Percentiles rank a stretch among this genome's conserved stretches.
These are phyloP conservation scores for Coniochaeta sp. DNA, from an alignment of 2,329 filamentous ascomycete species.

Conservation along the genomic window DNA sequence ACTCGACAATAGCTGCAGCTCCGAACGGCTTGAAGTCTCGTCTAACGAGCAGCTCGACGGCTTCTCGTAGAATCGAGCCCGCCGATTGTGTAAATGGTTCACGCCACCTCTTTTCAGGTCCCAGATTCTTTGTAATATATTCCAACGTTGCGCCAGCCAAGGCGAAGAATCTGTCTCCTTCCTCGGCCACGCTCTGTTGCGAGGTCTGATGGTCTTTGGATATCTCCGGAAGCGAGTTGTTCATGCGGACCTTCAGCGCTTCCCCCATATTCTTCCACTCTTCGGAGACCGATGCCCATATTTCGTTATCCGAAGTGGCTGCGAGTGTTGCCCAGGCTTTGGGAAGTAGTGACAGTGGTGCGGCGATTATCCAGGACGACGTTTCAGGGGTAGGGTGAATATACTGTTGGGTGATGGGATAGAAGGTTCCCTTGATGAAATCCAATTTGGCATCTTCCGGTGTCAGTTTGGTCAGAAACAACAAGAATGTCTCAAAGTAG, in stretches of 20 bases:
- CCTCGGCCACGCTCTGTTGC: constrained; percentile 59
- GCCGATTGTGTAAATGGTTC: constrained; percentile 19
- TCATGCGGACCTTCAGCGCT: constrained; percentile 58
- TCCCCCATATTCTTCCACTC: constrained; percentile 60
- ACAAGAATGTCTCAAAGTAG: constrained; percentile 60
- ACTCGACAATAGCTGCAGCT: constrained; percentile 38
- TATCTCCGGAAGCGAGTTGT: constrained; percentile 71
- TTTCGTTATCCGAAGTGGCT: constrained; percentile 29
- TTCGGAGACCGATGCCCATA: constrained; percentile 41
- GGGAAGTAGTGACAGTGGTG: constrained; percentile 30
- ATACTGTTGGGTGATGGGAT: constrained; percentile 49
- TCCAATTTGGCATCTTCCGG: constrained; percentile 34
- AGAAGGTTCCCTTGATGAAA: constrained; percentile 43
- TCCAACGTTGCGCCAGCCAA: constrained; percentile 41
- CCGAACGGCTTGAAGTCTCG: constrained; percentile 53
- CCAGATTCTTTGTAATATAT: constrained; percentile 12
- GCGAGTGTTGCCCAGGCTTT: constrained; percentile 40
- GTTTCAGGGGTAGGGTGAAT: constrained; percentile 37
- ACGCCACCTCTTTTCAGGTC: too few species aligned
- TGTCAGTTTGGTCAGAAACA: constrained; percentile 40
- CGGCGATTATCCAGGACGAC: constrained; percentile 25
- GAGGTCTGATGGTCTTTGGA: constrained; percentile 70
- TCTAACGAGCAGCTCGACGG: constrained; percentile 35
- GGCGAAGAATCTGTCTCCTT: constrained; percentile 62
- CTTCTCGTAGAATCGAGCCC: constrained; percentile 24